Evolutionary conservation across 305 asterid genomes (phyloP), one percentile per base, ranked within the genome.

Genomic region (Solanum hybrid): DNA sequence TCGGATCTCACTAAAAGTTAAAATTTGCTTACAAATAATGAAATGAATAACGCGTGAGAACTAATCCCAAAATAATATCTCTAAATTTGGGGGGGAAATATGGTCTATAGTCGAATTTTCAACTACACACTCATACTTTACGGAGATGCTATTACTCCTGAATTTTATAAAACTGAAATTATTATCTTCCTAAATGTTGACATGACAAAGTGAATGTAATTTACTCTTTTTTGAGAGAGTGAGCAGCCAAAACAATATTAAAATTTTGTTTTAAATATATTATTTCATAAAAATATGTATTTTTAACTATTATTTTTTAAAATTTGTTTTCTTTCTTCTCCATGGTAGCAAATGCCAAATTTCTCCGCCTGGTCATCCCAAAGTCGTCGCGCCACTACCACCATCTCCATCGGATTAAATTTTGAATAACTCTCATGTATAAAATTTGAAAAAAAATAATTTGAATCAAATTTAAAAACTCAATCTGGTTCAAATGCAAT

Each of bases 171-270:
- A 42, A 1, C 1, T 31, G 33, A 31, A 42, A 42, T 42, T 42
- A 4, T 42, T 42, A 42, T 0, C 61, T 57, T 1, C 1, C 4
- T 57, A 6, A 57, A 57, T 57, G 24, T 57, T 18, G 3, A 57
- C 2, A 0, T 18, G n/a, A 0, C 24, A 18, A 6, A 57, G 1
- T 42, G 3, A 13, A 0, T 42, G 20, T 12, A 42, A 0, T 51
- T 16, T 6, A 51, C 9, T 51, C 1, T 6, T 6, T 6, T 16
- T 51, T 51, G n/a, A 51, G 9, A 16, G 3, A 51, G 9, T 16
- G 1, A 51, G 67, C 8, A 11, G 51, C 5, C 51, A 11, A 40
- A 11, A 40, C 5, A 40, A 40, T 40, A 12, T 40, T 40, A 40
- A 57, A 57, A 57, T 18, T 4, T 42, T 57, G 4, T 18, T 57